Evolutionary conservation across 1,284 basidiomycete genomes (phyloP).

Genomic region (Microbotryum violaceum): DNA sequence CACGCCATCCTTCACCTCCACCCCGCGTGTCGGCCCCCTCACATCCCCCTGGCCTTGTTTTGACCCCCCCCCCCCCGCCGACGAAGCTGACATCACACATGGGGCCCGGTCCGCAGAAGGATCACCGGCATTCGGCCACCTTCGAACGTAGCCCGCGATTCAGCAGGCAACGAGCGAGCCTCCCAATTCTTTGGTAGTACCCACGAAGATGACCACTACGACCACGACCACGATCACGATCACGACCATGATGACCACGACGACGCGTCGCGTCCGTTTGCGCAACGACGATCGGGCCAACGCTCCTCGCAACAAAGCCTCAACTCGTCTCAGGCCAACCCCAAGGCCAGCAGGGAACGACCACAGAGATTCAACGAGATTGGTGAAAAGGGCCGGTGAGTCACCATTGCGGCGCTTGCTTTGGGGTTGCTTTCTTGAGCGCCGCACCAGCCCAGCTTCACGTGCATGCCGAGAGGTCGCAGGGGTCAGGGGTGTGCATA

Average conservation of each 20-base stretch:
- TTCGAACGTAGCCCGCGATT: conserved; percentile 24
- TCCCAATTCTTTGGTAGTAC: conserved; percentile 27
- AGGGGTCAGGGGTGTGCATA: too few relatives aligned
- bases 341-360: conserved; percentile 1
- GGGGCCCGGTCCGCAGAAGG: background rate
- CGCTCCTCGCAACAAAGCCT: background rate
- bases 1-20: too few relatives aligned
- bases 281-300: background rate
- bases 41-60: background rate
- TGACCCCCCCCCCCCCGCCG: too few relatives aligned
- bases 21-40: background rate
- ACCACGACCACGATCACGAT: conserved; percentile 19
- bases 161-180: conserved; percentile 28
- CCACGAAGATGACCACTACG: conserved; percentile 23
- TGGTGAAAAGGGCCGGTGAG: conserved; percentile 26
- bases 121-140: conserved; percentile 26
- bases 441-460: too few relatives aligned
- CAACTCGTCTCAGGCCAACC: too few relatives aligned
- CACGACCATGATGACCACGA: background rate
- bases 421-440: too few relatives aligned
- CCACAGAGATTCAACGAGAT: conserved; percentile 19
- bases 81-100: background rate
- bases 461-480: too few relatives aligned
- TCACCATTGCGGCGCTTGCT: background rate
- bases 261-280: background rate